Conservation (phyloP, 768 basidiomycete species). For the Terana coerulea region DNA sequence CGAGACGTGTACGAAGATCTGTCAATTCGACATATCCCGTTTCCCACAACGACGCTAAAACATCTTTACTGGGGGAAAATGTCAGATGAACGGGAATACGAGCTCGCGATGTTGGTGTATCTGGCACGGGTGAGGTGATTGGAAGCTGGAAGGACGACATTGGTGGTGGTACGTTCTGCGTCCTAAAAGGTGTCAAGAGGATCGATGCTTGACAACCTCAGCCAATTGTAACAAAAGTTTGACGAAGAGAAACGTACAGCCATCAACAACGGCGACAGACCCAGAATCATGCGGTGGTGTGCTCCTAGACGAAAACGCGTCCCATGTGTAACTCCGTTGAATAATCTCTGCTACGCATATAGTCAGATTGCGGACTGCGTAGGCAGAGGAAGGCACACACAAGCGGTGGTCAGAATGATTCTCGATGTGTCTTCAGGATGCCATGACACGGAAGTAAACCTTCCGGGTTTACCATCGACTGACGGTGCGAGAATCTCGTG, state of each 20-base stretch:
- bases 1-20: conserved; percentile 60
- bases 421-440: conserved; percentile 76
- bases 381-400: conserved; percentile 38
- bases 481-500: conserved; percentile 67
- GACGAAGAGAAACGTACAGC: conserved; percentile 48
- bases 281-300: conserved; percentile 73
- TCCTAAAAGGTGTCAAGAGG: conserved; percentile 88
- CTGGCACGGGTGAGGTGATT: conserved; percentile 34
- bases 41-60: conserved; percentile 67
- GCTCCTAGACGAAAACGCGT: conserved; percentile 61
- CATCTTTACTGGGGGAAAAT: conserved; percentile 55
- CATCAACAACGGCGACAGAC: conserved; percentile 85
- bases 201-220: conserved; percentile 49
- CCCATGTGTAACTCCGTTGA: conserved; percentile 70
- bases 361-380: conserved; percentile 7
- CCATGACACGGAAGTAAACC: conserved; percentile 79
- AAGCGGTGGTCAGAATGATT: conserved; percentile 60
- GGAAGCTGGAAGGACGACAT: conserved; percentile 59
- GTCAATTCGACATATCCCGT: conserved; percentile 67
- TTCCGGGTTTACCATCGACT: conserved; percentile 30
- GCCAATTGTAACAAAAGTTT: neutral
- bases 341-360: conserved; percentile 45
- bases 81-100: conserved; percentile 60
- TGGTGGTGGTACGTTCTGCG: conserved; percentile 97
- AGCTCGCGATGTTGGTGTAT: conserved; percentile 32